Percentiles rank a stretch among this genome's conserved stretches.
Evolutionary conservation across 345 rosid genomes (phyloP).

Genomic region (Noccaea caerulescens): DNA sequence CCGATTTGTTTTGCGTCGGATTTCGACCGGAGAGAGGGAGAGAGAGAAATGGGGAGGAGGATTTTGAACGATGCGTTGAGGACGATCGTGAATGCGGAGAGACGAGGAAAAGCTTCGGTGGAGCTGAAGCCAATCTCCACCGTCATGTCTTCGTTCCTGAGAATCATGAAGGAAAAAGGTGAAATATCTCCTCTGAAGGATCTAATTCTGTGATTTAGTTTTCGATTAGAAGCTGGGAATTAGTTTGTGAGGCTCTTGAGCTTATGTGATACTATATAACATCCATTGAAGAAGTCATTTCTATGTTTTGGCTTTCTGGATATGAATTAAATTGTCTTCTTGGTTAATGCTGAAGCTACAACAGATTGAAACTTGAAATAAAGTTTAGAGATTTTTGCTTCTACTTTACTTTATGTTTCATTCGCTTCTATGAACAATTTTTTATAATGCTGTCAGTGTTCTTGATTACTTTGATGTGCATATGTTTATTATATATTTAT

Average conservation of each 20-base stretch:
- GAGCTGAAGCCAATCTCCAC: constrained; percentile 80
- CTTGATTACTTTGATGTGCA: too few relatives aligned
- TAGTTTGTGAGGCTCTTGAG: not conserved
- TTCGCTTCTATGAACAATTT: not conserved
- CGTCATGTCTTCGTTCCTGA: constrained; percentile 84
- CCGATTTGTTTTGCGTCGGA: constrained; percentile 34
- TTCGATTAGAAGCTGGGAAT: constrained; percentile 9
- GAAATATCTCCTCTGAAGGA: not conserved
- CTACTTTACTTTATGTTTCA: too few relatives aligned
- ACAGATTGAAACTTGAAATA: constrained; percentile 3
- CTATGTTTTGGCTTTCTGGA: not conserved
- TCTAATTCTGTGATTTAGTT: constrained; percentile 1
- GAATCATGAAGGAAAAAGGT: constrained; percentile 89
- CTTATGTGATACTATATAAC: not conserved
- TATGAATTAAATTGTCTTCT: not conserved
- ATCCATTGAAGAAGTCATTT: not conserved
- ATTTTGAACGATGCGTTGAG: constrained; percentile 89
- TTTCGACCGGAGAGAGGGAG: constrained; percentile 30
- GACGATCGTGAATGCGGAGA: constrained; percentile 86
- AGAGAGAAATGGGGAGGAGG: constrained; percentile 75
- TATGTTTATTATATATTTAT: too few relatives aligned
- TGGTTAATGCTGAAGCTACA: constrained; percentile 13
- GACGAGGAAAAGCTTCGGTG: constrained; percentile 72
- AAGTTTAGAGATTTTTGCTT: not conserved
- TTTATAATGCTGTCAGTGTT: too few relatives aligned